A percentile compares a stretch with the other conserved stretches of the same genome.
Evolutionary conservation across 2,329 filamentous ascomycete genomes (phyloP).

Genomic region (Blumeria hordei): DNA sequence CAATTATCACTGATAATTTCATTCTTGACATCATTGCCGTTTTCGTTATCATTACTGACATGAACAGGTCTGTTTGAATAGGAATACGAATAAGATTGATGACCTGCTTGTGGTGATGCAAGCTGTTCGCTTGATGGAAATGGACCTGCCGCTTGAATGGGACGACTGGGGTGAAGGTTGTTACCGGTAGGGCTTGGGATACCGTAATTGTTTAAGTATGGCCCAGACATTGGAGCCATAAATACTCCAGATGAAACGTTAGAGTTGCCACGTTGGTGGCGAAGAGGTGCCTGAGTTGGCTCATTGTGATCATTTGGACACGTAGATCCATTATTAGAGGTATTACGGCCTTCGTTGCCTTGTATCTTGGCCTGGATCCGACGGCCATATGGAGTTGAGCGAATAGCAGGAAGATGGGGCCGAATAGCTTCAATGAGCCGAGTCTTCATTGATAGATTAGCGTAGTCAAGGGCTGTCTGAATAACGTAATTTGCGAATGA

Average conservation of each 20-base stretch:
- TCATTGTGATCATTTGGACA: constrained; percentile 12
- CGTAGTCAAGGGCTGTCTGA: constrained; percentile 79
- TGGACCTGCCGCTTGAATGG: constrained; percentile 4
- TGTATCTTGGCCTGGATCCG: constrained; percentile 79
- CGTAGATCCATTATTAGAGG: constrained; percentile 12
- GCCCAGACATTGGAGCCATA: constrained; percentile 6
- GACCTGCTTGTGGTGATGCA: constrained; percentile 5
- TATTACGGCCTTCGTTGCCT: constrained; percentile 23
- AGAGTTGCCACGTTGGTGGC: constrained; percentile 14
- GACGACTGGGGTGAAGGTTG: constrained; percentile 4
- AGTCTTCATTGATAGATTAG: constrained; percentile 46
- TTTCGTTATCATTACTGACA: too few species aligned
- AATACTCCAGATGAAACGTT: constrained; percentile 11
- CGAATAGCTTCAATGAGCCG: constrained; percentile 66
- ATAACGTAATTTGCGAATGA: constrained; percentile 95
- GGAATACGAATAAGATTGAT: constrained; percentile 10
- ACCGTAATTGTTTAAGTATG: constrained; percentile 12
- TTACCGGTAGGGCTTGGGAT: constrained; percentile 7
- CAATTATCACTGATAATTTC: constrained; percentile 12
- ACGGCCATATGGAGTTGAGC: constrained; percentile 79
- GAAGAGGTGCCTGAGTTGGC: constrained; percentile 9
- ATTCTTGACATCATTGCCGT: constrained; percentile 2
- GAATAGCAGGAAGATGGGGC: constrained; percentile 61
- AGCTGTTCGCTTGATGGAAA: constrained; percentile 11
- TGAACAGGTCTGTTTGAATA: constrained; percentile 4